These are phyloP conservation scores for Rhizopogon rudus DNA, from an alignment of 768 basidiomycete genomes.

Conservation along the genomic window DNA sequence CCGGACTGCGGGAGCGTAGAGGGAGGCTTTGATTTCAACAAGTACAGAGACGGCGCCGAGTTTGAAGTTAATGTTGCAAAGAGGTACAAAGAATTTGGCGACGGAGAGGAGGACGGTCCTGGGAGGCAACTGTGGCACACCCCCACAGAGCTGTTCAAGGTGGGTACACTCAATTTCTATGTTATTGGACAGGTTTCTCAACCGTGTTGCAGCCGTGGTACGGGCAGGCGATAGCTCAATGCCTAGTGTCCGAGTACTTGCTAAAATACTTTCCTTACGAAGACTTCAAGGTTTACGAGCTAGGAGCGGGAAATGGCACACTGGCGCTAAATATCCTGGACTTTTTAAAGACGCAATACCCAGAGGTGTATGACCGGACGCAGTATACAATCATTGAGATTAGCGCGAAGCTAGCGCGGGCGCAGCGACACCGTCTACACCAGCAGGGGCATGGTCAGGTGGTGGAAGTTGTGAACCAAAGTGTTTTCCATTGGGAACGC, in stretches of 20 bases:
- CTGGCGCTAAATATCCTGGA: constrained; percentile 86
- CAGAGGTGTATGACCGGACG: constrained; percentile 91
- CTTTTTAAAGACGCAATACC: constrained; percentile 69
- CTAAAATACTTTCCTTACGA: constrained; percentile 95
- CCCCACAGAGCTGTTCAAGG: constrained; percentile 96
- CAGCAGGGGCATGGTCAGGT: constrained; percentile 34
- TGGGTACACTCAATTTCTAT: constrained; percentile 21
- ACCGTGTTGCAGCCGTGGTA: constrained; percentile 74
- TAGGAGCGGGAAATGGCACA: constrained; percentile 97
- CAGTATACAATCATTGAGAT: constrained; percentile 96
- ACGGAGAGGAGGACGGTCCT: constrained; percentile 55
- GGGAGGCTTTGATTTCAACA: constrained; percentile 61
- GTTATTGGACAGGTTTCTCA: constrained; percentile 4
- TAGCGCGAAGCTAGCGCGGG: constrained; percentile 65
- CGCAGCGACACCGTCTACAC: constrained; percentile 66
- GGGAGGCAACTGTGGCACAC: constrained; percentile 98
- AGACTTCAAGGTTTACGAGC: constrained; percentile 94
- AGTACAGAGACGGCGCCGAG: constrained; percentile 60
- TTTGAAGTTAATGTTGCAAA: constrained; percentile 81
- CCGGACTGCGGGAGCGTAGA: constrained; percentile 35
- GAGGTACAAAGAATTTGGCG: constrained; percentile 70
- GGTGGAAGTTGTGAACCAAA: constrained; percentile 66
- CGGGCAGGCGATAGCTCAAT: constrained; percentile 84
- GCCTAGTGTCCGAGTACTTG: constrained; percentile 87
- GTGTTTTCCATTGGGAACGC: constrained; percentile 81